Conservation (phyloP, 208 protist genomes). For the Tetramitus jugosus region DNA sequence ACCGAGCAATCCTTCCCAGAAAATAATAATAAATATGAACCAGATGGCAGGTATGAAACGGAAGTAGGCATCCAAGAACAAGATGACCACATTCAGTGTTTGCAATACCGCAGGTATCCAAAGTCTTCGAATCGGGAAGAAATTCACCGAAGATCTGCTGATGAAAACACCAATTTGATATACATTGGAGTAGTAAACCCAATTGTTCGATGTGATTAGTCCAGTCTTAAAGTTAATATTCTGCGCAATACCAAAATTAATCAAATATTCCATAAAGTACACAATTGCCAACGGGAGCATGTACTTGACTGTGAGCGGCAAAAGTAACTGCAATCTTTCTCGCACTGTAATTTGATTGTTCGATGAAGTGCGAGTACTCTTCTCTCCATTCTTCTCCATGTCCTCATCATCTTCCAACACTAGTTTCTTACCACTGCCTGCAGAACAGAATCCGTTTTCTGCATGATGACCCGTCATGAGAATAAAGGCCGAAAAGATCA, state of each 20-base stretch:
- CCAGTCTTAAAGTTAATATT: too few relatives aligned
- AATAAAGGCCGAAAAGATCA: too few relatives aligned
- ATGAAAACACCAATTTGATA: conserved; percentile 20
- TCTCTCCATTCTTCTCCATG: too few relatives aligned
- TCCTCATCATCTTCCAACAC: too few relatives aligned
- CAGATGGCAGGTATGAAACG: conserved; percentile 24
- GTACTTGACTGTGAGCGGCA: too few relatives aligned
- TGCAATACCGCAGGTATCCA: conserved; percentile 1
- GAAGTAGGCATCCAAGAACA: conserved; percentile 30
- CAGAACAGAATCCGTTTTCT: too few relatives aligned
- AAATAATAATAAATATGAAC: conserved; percentile 32
- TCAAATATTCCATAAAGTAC: conserved; percentile 35
- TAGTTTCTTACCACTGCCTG: too few relatives aligned
- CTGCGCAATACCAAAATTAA: conserved; percentile 24
- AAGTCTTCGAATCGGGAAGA: conserved; percentile 29
- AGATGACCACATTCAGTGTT: neutral
- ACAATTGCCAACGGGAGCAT: conserved; percentile 32
- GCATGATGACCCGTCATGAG: conserved; percentile 21
- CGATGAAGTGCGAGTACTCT: too few relatives aligned
- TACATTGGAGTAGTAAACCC: conserved; percentile 26
- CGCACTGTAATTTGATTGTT: too few relatives aligned
- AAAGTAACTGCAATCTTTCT: too few relatives aligned
- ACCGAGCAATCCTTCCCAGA: conserved; percentile 37
- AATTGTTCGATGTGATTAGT: too few relatives aligned
- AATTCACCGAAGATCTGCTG: neutral